Conservation (phyloP, 345 rosid genomes). For the Citrus hindsii region DNA sequence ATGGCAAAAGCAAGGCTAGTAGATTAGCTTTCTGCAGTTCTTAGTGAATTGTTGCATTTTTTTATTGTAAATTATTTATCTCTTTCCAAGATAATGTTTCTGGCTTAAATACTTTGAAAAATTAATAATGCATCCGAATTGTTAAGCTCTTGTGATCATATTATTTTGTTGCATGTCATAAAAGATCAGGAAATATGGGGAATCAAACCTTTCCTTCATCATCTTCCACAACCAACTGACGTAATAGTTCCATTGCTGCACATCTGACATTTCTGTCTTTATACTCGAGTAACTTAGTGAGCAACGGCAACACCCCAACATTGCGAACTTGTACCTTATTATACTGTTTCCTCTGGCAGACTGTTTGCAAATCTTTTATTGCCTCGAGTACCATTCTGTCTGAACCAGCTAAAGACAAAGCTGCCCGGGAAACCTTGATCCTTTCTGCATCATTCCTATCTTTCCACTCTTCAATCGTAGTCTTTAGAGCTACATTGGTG, state of each 20-base stretch:
- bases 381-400: constrained; percentile 68
- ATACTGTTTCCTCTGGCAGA: constrained; percentile 50
- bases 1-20: not conserved
- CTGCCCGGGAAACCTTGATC: constrained; percentile 68
- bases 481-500: constrained; percentile 56
- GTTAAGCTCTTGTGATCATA: not conserved
- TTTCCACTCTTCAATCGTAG: constrained; percentile 77
- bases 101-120: not conserved
- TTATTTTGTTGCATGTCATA: not conserved
- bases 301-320: constrained; percentile 59
- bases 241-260: constrained; percentile 53
- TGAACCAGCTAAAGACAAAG: constrained; percentile 71
- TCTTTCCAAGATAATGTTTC: not conserved
- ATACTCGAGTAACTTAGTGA: constrained; percentile 42
- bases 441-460: constrained; percentile 66
- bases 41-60: too few relatives aligned
- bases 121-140: not conserved
- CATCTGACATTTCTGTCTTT: constrained; percentile 54
- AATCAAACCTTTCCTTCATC: constrained; percentile 59
- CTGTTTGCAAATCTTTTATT: constrained; percentile 48
- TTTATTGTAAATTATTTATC: not conserved
- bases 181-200: constrained; percentile 9
- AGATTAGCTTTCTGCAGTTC: too few relatives aligned
- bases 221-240: constrained; percentile 46
- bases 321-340: constrained; percentile 50